Base-by-base conservation (phyloP, 2,329 filamentous ascomycete species). In the Corynespora cassiicola region DNA sequence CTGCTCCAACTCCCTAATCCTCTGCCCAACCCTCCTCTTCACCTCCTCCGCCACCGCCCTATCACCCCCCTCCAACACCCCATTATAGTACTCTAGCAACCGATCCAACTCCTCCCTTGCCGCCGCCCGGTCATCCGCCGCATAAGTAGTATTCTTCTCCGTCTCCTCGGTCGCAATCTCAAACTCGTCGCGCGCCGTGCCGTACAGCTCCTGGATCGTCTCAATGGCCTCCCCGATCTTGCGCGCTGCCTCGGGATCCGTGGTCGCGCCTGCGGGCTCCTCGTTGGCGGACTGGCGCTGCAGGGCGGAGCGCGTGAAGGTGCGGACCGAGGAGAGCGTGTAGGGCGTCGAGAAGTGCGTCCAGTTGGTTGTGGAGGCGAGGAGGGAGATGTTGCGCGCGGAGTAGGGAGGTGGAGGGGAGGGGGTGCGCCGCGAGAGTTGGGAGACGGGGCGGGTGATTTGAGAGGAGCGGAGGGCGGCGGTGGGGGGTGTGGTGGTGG, bases 81-180 rank as follows among this genome's bases (percentile, higher is more conserved):
- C 60, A 22, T 65, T 62, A 42, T 75, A 81, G 8, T 69, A 74
- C 32, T 71, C 68, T 43, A 78, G 65, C 36, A 81, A 64, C 45
- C 66, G 70, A 25, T 71, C 70, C 37, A 82, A 51, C 48, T 79
- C 78, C 54, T 79, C 76, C 8, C 74, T 56, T 20, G 78, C 77
- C 16, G 77, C 77, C 12, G 71, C 73, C 4, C 79, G 65, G 45
- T 81, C 78, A 17, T 77, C 77, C 12, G 73, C 68, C 2, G 79
- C 79, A 58, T 81, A 81, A 20, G 79, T 73, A 8, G 76, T 77
- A 40, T 75, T 74, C 62, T 77, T 79, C 47, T 75, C 69, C 12
- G 74, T 77, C 53, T 77, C 75, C 44, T 79, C 76, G 37, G 69
- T 65, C 19, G 75, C 75, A 20, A 77, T 77, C 39, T 79, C 75